Percentiles rank a stretch among this genome's conserved stretches.
Conservation (phyloP, 108 stramenopile species). For the Aurantiochytrium sp. region DNA sequence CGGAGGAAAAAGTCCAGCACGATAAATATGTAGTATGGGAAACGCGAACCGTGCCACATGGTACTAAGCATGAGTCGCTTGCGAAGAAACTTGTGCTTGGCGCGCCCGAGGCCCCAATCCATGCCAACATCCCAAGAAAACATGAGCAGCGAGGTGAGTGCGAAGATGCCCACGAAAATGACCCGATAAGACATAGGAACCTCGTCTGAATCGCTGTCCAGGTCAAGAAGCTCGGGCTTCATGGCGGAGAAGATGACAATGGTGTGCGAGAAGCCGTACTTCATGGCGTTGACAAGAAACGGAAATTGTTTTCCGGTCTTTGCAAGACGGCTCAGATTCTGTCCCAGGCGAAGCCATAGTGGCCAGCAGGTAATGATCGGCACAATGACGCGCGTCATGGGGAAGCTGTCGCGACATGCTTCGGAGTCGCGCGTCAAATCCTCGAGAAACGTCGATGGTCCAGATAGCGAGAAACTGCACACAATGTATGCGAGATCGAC, state of each 20-base stretch:
- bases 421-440: not conserved
- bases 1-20: not conserved
- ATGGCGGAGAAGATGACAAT: not conserved
- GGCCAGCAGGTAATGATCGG: conserved; percentile 7
- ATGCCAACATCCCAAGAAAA: not conserved
- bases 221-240: not conserved
- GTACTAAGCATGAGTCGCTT: not conserved
- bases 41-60: not conserved
- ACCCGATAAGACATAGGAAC: not conserved
- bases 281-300: conserved; percentile 1
- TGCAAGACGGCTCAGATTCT: not conserved
- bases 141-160: not conserved
- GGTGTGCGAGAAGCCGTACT: conserved; percentile 10
- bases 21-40: not conserved
- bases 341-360: not conserved
- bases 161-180: not conserved
- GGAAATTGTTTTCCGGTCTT: not conserved
- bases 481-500: not conserved
- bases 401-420: not conserved
- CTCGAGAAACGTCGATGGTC: not conserved
- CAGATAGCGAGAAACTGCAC: not conserved
- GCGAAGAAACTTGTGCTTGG: not conserved
- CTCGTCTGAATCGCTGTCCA: not conserved
- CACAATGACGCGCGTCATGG: not conserved
- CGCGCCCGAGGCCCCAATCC: not conserved